Percentiles rank a stretch among this genome's conserved stretches.
phyloP scores from a whole-genome alignment of 768 basidiomycete genomes.

The Solioccasus polychromus region DNA sequence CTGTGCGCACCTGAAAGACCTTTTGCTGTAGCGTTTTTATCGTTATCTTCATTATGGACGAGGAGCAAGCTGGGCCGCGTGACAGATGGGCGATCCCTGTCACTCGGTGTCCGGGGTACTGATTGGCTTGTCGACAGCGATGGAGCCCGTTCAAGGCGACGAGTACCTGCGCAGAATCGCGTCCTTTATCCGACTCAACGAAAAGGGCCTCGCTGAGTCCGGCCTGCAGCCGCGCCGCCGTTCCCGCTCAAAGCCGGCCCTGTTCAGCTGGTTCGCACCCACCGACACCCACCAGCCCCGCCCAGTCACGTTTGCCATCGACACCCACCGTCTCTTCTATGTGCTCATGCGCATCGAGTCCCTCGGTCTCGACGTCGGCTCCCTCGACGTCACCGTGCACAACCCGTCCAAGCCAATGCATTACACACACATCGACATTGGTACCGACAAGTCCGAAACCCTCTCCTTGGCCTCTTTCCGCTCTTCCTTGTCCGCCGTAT shows the following conservation, averaged over 20 bases:
- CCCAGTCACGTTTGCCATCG: constrained; percentile 65
- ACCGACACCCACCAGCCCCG: constrained; percentile 34
- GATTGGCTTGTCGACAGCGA: constrained; percentile 26
- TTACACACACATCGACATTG: constrained; percentile 54
- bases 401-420: constrained; percentile 74
- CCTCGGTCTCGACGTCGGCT: constrained; percentile 70
- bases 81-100: constrained; percentile 21
- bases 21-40: constrained; percentile 95
- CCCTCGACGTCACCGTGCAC: constrained; percentile 74
- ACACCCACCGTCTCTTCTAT: constrained; percentile 86
- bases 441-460: constrained; percentile 69
- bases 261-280: constrained; percentile 53
- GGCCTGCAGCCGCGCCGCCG: constrained; percentile 50
- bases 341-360: constrained; percentile 84
- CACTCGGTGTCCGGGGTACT: constrained; percentile 26
- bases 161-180: constrained; percentile 71
- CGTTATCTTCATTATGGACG: constrained; percentile 79
- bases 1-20: constrained; percentile 68
- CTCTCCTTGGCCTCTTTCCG: constrained; percentile 72
- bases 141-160: constrained; percentile 66
- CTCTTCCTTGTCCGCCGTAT: constrained; percentile 74
- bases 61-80: constrained; percentile 21
- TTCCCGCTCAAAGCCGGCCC: constrained; percentile 44
- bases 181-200: constrained; percentile 68
- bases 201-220: constrained; percentile 67